Percentiles rank a stretch among this genome's conserved stretches.
Evolutionary conservation across 2,329 filamentous ascomycete species (phyloP).

Genomic region (Myriosclerotinia duriaeana): DNA sequence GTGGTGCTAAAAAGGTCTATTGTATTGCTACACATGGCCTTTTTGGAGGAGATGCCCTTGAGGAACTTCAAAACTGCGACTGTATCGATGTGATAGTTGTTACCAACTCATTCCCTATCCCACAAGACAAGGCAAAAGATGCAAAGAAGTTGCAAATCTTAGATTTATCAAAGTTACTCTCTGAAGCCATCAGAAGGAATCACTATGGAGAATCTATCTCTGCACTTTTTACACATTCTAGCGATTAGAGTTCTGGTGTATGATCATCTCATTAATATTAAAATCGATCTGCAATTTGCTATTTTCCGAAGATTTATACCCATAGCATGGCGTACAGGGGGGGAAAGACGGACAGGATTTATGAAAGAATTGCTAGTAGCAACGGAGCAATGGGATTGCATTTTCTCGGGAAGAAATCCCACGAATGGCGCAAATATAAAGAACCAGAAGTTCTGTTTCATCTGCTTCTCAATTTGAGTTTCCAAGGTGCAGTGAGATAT

Average conservation of each 20-base stretch:
- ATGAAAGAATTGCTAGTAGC: conserved; percentile 26
- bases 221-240: conserved; percentile 37
- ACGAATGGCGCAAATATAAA: conserved; percentile 7
- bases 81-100: conserved; percentile 94
- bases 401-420: conserved; percentile 5
- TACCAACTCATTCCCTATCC: conserved; percentile 95
- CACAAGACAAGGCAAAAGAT: conserved; percentile 66
- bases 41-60: conserved; percentile 85
- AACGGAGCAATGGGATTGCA: neutral
- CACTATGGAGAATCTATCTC: conserved; percentile 86
- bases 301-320: conserved; percentile 21
- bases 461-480: neutral
- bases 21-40: conserved; percentile 97
- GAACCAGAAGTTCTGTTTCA: conserved; percentile 9
- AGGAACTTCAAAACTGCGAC: conserved; percentile 86
- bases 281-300: conserved; percentile 49
- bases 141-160: conserved; percentile 84
- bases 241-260: conserved; percentile 28
- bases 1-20: conserved; percentile 88
- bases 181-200: conserved; percentile 92
- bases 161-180: conserved; percentile 81
- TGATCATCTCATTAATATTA: conserved; percentile 31
- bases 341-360: conserved; percentile 11
- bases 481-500: conserved; percentile 9
- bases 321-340: conserved; percentile 37